phyloP scores from a whole-genome alignment of 176 grass and related monocot genomes.

The Saccharum spontaneum region DNA sequence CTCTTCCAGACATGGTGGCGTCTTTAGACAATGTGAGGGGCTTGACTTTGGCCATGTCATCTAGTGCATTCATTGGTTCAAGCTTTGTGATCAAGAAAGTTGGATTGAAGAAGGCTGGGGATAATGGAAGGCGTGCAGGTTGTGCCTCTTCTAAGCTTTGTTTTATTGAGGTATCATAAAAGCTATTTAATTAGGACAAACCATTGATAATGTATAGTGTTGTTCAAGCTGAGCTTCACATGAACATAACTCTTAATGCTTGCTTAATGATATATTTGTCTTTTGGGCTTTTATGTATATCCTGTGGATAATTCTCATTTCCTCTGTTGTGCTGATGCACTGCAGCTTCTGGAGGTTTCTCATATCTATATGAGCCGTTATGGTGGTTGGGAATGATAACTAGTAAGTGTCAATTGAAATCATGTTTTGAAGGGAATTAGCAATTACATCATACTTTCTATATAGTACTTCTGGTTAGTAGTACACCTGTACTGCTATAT shows the following conservation, averaged over 20 bases:
- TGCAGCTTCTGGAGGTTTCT: slow-evolving; percentile 77
- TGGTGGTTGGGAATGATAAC: slow-evolving; percentile 91
- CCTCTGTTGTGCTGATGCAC: slow-evolving; percentile 1
- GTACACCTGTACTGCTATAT: neutral
- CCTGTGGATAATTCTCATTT: slow-evolving; percentile 19
- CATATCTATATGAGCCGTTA: slow-evolving; percentile 73
- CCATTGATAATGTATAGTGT: neutral
- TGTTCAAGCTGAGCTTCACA: neutral
- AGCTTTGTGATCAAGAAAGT: slow-evolving; percentile 95
- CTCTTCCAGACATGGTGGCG: slow-evolving; percentile 42
- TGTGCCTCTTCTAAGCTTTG: slow-evolving; percentile 29
- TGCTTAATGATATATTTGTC: neutral
- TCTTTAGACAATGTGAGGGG: slow-evolving; percentile 73
- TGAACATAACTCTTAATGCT: neutral
- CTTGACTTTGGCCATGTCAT: slow-evolving; percentile 70
- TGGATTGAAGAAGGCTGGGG: slow-evolving; percentile 75
- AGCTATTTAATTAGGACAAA: slow-evolving; percentile 22
- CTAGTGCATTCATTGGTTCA: slow-evolving; percentile 88
- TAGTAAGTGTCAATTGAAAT: slow-evolving; percentile 58
- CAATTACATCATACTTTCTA: neutral
- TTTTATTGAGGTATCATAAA: neutral
- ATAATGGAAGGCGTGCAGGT: slow-evolving; percentile 77
- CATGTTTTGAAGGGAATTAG: neutral
- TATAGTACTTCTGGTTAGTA: slow-evolving; percentile 1
- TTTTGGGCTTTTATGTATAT: slow-evolving; percentile 23